Base-by-base conservation (phyloP, 495 filamentous ascomycete species). In the Hypomontagnella submonticulosa region DNA sequence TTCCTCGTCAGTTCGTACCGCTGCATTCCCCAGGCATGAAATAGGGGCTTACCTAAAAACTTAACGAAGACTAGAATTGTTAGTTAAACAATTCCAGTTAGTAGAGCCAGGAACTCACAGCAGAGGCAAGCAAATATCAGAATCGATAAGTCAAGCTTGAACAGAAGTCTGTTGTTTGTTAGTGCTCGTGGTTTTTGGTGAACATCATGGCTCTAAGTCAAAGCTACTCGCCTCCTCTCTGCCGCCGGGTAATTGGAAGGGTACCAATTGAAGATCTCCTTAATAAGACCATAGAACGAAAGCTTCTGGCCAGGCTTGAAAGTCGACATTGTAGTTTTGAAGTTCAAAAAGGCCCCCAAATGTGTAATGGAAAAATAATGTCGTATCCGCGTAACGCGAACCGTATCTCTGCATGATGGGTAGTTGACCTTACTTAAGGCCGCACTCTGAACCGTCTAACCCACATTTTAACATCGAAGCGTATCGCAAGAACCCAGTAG, bases 211-310 rank as follows among this genome's bases (percentile, higher is more conserved):
- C 8, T 11, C 16, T 23, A 38, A 53, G 61, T 19, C 4, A 4
- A 77, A 49, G 27, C 75, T 74, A 52, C 71, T 73, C 12, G 79
- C 78, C 73, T 80, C 53, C 79, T 70, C 47, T 82, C 80, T 30
- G 79, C 75, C 0, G 65, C 48, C 3, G 79, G 76, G 70, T 81
- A 81, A 0, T 56, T 16, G 13, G 78, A 76, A 0, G 80, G 79
- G 65, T 82, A 82, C 80, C 79, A 82, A 56, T 80, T 82, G 62
- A 82, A 80, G 0, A 82, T 65, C 61, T 82, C 80, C 27, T 82
- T 82, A 36, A 81, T 47, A 6, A 80, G 55, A 8, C 75, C 74
- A 0, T 61, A 56, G 13, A 73, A 57, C 6, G 70, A 58, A 27
- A 67, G 52, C 8, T 61, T 27, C 15, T 60, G 70, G 5, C 41